Evolutionary conservation across 805 yeast species (phyloP).

Genomic region (Torulaspora gathmanii): DNA sequence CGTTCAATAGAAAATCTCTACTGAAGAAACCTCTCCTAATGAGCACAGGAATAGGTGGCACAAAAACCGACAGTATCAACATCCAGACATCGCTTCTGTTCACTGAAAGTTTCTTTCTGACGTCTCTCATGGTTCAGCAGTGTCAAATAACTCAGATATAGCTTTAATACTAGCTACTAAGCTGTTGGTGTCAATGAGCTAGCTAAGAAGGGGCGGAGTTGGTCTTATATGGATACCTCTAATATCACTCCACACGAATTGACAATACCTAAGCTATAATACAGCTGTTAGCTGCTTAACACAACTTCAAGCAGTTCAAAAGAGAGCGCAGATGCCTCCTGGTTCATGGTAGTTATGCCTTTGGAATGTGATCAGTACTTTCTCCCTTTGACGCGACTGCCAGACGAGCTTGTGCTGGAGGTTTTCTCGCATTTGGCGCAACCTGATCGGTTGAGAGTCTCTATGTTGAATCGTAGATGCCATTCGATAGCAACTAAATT

Average conservation of each 20-base stretch:
- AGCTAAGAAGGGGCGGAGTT: neutral
- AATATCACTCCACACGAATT: no score
- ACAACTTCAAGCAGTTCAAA: no score
- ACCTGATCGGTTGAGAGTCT: constrained; percentile 30
- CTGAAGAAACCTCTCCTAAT: constrained; percentile 23
- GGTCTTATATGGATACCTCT: no score
- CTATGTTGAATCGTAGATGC: constrained; percentile 29
- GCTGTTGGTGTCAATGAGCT: neutral
- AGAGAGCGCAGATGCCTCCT: neutral
- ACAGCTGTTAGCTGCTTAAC: no score
- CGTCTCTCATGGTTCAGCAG: neutral
- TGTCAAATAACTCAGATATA: neutral
- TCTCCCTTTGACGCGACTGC: constrained; percentile 21
- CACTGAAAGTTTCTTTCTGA: constrained; percentile 14
- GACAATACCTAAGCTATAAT: no score
- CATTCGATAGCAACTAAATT: constrained; percentile 32
- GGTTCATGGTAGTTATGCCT: neutral
- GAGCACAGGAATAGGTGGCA: constrained; percentile 27
- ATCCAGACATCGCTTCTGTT: constrained; percentile 26
- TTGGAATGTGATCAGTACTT: neutral
- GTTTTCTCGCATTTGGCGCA: constrained; percentile 37
- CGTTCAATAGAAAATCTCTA: constrained; percentile 21
- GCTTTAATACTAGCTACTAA: neutral
- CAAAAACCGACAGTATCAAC: constrained; percentile 19
- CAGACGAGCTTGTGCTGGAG: constrained; percentile 33